Evolutionary conservation across 2,329 filamentous ascomycete species (phyloP), one percentile per base, ranked within the genome.

Genomic region (Colletotrichum sp.): DNA sequence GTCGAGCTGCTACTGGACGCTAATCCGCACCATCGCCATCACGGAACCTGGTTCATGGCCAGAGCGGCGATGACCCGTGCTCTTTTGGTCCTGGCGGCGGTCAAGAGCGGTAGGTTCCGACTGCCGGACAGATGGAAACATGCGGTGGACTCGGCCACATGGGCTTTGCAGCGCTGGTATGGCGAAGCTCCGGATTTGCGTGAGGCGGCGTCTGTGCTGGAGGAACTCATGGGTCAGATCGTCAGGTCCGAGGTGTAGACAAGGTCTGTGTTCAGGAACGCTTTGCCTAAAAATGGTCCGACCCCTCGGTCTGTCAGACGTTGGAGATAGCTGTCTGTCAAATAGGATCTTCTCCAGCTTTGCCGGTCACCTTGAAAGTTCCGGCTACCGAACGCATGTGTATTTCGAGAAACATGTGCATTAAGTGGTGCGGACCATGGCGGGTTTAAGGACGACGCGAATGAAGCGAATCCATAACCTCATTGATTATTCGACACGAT

Each of bases 1-100:
- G 73, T 79, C 11, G 77, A 77, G 16, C 52, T 77, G 52, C 77
- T 81, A 66, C 64, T 77, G 27, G 71, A 75, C 52, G 77, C 78
- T 61, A 79, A 78, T n/a, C 72, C 78, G 27, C 79, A 77, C n/a
- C 82, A 83, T 66, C 79, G 82, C 22, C 82, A 83, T 68, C 81
- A 83, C 72, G 82, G 82, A 32, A 83, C 80, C 3, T 83, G 82
- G 82, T 78, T 79, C 66, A 76, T 79, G 60, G 73, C 78, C 55
- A 70, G 80, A 68, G 72, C 76, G 59, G 63, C 78, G 32, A 76
- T 80, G 72, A 68, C 71, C 57, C 74, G 75, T 55, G 74, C 78
- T 19, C 78, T 84, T 16, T 72, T 81, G 22, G 74, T 83, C 4
- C 48, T 83, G n/a, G 82, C 80, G 7, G 80, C 80, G 27, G 76